These are phyloP conservation scores for Phytophthora quininea DNA, from an alignment of 352 stramenopile genomes.

Conservation along the genomic window DNA sequence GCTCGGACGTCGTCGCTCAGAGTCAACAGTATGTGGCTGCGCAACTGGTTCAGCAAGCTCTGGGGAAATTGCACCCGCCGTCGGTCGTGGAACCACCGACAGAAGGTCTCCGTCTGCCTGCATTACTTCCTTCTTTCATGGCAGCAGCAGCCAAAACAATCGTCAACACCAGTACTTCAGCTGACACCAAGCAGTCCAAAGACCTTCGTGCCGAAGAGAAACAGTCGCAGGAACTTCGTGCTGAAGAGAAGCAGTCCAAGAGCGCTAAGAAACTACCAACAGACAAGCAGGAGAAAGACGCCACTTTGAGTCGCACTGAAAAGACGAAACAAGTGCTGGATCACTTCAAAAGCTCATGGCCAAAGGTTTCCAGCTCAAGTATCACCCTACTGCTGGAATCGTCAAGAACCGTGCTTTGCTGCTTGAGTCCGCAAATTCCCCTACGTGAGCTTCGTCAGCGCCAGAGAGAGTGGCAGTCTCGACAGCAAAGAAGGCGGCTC, in stretches of 20 bases:
- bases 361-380: constrained; percentile 69
- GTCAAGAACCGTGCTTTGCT: constrained; percentile 56
- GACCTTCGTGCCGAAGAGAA: not conserved
- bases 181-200: not conserved
- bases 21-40: constrained; percentile 68
- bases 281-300: constrained; percentile 17
- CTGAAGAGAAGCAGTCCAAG: constrained; percentile 12
- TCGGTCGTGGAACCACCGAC: not conserved
- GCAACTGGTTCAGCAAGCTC: constrained; percentile 71
- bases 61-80: constrained; percentile 35
- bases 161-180: not conserved
- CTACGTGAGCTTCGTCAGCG: constrained; percentile 63
- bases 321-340: constrained; percentile 68
- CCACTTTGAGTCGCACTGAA: constrained; percentile 28
- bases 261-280: constrained; percentile 20
- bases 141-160: not conserved
- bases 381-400: constrained; percentile 51
- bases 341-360: constrained; percentile 64
- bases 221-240: not conserved
- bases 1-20: constrained; percentile 65
- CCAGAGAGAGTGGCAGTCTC: constrained; percentile 22
- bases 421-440: constrained; percentile 41
- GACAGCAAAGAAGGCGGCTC: constrained; percentile 60
- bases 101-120: constrained; percentile 22
- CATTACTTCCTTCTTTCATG: constrained; percentile 16